Conservation (phyloP, 805 yeast species). For the Limtongia smithiae region DNA sequence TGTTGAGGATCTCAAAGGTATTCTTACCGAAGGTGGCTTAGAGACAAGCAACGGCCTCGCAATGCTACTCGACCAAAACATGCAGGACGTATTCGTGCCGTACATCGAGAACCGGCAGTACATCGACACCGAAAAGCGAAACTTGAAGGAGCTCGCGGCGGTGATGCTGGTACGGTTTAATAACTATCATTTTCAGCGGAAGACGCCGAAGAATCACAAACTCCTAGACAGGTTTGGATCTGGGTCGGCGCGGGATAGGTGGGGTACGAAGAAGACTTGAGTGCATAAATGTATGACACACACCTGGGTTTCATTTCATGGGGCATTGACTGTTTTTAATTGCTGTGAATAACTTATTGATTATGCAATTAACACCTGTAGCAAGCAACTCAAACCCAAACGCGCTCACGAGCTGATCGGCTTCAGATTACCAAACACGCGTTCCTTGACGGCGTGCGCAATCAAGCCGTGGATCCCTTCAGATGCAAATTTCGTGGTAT, state of each 20-base stretch:
- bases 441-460: constrained; percentile 29
- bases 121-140: constrained; percentile 66
- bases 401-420: not conserved
- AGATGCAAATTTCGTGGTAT: constrained; percentile 26
- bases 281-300: too few species aligned
- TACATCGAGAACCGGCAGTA: constrained; percentile 65
- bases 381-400: too few species aligned
- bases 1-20: constrained; percentile 62
- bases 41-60: constrained; percentile 44
- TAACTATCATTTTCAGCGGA: constrained; percentile 9
- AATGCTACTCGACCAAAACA: constrained; percentile 61
- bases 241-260: constrained; percentile 13
- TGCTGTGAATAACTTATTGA: too few species aligned
- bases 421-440: constrained; percentile 26
- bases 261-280: constrained; percentile 11
- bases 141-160: constrained; percentile 52
- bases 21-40: constrained; percentile 40
- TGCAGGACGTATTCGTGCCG: constrained; percentile 68
- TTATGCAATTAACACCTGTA: too few species aligned
- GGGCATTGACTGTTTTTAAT: too few species aligned
- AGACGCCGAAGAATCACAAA: constrained; percentile 5
- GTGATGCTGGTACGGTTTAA: constrained; percentile 44
- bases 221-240: constrained; percentile 11
- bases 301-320: too few species aligned
- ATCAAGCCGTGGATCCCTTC: constrained; percentile 34